These are phyloP conservation scores for Xylaria intraflava DNA, from an alignment of 495 filamentous ascomycete genomes.

Conservation along the genomic window DNA sequence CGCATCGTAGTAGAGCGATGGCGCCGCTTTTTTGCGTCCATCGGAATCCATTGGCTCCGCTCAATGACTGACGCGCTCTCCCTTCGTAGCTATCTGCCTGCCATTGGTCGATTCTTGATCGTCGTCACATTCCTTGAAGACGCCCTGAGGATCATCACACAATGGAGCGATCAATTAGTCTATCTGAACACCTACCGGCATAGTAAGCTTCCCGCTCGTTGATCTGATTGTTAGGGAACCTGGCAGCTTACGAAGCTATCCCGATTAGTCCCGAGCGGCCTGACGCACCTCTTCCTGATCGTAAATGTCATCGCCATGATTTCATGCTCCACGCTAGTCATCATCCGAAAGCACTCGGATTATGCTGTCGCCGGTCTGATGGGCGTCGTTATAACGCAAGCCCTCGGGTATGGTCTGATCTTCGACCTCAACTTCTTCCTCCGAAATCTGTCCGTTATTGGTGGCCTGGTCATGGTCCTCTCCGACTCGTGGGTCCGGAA, in stretches of 20 bases:
- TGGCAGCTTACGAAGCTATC: conserved; percentile 14
- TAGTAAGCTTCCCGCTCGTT: conserved; percentile 54
- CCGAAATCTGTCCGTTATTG: conserved; percentile 94
- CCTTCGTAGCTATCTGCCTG: conserved; percentile 74
- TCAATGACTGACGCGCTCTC: conserved; percentile 19
- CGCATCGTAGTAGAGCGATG: background rate
- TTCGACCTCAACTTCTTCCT: conserved; percentile 99
- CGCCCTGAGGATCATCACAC: conserved; percentile 89
- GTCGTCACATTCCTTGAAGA: conserved; percentile 98
- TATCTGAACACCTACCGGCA: conserved; percentile 90
- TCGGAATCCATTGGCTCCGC: background rate
- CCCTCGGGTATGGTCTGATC: conserved; percentile 93
- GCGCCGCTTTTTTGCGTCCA: background rate
- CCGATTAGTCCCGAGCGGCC: conserved; percentile 68
- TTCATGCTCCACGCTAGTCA: conserved; percentile 74
- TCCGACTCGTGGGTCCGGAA: conserved; percentile 98
- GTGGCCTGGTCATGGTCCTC: conserved; percentile 93
- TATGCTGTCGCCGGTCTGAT: conserved; percentile 87
- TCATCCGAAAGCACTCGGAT: conserved; percentile 83
- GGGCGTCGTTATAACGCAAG: conserved; percentile 89
- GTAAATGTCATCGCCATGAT: conserved; percentile 86
- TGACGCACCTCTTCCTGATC: conserved; percentile 92
- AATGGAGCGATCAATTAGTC: conserved; percentile 92
- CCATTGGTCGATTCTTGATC: conserved; percentile 93
- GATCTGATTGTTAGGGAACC: background rate